phyloP scores from a whole-genome alignment of 164 flowering plant species.

The Vitis rupestris region DNA sequence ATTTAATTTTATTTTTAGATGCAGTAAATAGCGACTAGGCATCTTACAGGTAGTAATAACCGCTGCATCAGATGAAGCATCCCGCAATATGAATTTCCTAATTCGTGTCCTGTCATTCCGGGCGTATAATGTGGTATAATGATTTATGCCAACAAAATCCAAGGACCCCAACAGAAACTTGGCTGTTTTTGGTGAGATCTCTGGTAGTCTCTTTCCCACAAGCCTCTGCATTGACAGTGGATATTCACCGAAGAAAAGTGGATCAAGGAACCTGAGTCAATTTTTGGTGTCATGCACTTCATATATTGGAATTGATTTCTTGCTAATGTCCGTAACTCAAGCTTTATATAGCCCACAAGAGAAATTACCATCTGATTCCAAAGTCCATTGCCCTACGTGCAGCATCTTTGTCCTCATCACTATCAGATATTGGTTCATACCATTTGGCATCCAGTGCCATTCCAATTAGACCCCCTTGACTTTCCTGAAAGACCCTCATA shows the following conservation, averaged over 20 bases:
- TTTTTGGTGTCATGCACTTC: conserved; percentile 6
- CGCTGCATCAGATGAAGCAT: conserved; percentile 72
- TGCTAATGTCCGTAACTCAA: background rate
- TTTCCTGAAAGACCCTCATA: conserved; percentile 32
- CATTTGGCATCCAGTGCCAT: conserved; percentile 82
- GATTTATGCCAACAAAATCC: conserved; percentile 85
- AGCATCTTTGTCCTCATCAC: conserved; percentile 74
- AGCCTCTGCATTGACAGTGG: conserved; percentile 71
- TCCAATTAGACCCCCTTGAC: conserved; percentile 74
- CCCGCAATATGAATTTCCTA: conserved; percentile 55
- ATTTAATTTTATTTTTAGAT: background rate
- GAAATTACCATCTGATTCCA: conserved; percentile 71
- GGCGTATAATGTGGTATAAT: conserved; percentile 79
- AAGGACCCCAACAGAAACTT: conserved; percentile 43
- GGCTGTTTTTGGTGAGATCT: conserved; percentile 42
- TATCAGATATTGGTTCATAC: conserved; percentile 72
- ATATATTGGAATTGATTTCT: conserved; percentile 2
- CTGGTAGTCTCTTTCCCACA: conserved; percentile 66
- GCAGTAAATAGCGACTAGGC: conserved; percentile 5
- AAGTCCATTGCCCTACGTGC: conserved; percentile 82
- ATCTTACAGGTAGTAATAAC: conserved; percentile 70
- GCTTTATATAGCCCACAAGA: background rate
- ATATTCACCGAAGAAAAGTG: conserved; percentile 74
- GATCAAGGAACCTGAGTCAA: conserved; percentile 85
- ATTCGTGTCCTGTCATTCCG: conserved; percentile 56